Evolutionary conservation across 2,329 filamentous ascomycete genomes (phyloP).

Genomic region (Botryotinia calthae): DNA sequence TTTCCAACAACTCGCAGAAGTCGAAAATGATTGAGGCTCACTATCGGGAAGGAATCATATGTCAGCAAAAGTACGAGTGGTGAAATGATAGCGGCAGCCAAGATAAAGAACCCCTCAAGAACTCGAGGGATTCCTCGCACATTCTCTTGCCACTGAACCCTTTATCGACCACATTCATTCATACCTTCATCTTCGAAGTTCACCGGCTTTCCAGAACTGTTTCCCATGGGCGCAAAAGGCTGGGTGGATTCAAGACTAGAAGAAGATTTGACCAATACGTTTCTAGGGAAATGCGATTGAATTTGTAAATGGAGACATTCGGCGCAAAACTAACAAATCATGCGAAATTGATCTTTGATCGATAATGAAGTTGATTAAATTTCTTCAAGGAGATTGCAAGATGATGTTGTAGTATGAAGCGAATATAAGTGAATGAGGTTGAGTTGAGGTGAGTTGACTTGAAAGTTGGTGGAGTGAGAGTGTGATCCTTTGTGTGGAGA

Average conservation of each 20-base stretch:
- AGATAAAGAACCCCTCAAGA: neutral
- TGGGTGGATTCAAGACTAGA: neutral
- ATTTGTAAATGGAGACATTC: conserved; percentile 18
- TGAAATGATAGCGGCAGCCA: neutral
- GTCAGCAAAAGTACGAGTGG: conserved; percentile 25
- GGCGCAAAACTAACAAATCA: conserved; percentile 2
- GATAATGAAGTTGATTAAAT: neutral
- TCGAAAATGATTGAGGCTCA: conserved; percentile 96
- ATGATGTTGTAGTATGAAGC: neutral
- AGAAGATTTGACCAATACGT: neutral
- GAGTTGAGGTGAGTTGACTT: neutral
- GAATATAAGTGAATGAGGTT: neutral
- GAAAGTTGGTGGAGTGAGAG: neutral
- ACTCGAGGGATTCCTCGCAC: neutral
- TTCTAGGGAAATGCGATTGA: neutral
- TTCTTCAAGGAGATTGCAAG: neutral
- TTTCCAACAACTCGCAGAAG: conserved; percentile 93
- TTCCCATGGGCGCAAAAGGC: conserved; percentile 67
- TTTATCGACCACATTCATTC: conserved; percentile 37
- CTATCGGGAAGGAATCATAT: conserved; percentile 47
- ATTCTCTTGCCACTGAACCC: conserved; percentile 1
- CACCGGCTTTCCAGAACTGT: conserved; percentile 90
- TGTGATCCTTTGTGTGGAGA: neutral
- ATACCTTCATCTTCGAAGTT: conserved; percentile 90
- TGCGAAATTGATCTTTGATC: neutral